phyloP scores from a whole-genome alignment of 2,329 filamentous ascomycete genomes.

The Nemania serpens region DNA sequence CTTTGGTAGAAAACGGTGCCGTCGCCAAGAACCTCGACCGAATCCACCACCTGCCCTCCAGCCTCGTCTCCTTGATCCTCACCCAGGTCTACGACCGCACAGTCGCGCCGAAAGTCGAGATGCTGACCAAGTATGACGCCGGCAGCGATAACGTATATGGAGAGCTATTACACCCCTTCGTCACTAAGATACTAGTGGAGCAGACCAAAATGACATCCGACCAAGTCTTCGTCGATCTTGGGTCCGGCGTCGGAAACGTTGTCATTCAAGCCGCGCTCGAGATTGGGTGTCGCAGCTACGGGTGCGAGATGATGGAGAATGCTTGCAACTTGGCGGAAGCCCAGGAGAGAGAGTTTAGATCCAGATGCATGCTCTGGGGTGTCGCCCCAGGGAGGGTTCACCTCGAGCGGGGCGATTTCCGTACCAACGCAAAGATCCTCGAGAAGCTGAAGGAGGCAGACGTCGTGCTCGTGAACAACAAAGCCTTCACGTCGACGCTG shows the following conservation, averaged over 20 bases:
- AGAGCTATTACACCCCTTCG: constrained; percentile 84
- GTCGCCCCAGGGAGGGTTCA: constrained; percentile 78
- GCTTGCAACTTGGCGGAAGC: constrained; percentile 80
- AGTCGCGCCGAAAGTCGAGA: constrained; percentile 85
- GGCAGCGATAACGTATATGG: constrained; percentile 95
- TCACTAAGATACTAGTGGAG: constrained; percentile 77
- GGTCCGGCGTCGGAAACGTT: constrained; percentile 95
- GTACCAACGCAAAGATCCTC: constrained; percentile 71
- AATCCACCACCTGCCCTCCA: constrained; percentile 70
- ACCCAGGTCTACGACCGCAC: constrained; percentile 90
- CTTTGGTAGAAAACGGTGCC: constrained; percentile 69
- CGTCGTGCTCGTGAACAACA: constrained; percentile 97
- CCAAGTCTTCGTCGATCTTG: constrained; percentile 91
- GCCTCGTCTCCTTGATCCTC: constrained; percentile 79
- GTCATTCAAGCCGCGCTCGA: constrained; percentile 92
- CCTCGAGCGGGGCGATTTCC: constrained; percentile 83
- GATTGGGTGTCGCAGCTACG: constrained; percentile 92
- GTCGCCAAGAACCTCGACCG: constrained; percentile 73
- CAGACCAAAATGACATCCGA: constrained; percentile 78
- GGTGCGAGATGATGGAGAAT: constrained; percentile 94
- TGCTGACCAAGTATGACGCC: constrained; percentile 82
- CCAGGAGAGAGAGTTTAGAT: constrained; percentile 81
- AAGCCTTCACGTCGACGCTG: constrained; percentile 86
- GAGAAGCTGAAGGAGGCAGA: constrained; percentile 81
- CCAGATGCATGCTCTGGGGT: constrained; percentile 89